Base-by-base conservation (phyloP, 805 yeast genomes). In the Zygosaccharomyces gambellarensis region DNA sequence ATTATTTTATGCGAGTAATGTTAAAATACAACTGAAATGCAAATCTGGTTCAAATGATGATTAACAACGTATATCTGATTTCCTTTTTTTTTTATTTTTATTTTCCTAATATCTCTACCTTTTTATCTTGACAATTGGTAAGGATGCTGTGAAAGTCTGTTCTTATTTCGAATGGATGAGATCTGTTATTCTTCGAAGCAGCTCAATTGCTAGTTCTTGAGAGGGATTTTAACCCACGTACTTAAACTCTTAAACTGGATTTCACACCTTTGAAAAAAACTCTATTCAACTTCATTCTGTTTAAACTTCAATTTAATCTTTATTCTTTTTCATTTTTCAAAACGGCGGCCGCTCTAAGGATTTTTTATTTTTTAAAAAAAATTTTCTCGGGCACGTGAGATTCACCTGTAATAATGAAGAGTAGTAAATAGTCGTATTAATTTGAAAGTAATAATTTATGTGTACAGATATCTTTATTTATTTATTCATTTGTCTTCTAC, bases 161-260 rank as follows among this genome's bases (percentile, higher is more conserved):
- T 32, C 19, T 32, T 14, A 14, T 32, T 17, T 14, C n/a, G 32
- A 11, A 32, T 8, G 17, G 9, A 14, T 12, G 21, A 12, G n/a
- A 8, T 17, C 36, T 32, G 36, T 32, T n/a, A 19, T 21, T 29
- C 25, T 41, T 41, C 43, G 14, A 30, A 29, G 45, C 45, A 29
- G 45, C 45, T n/a, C 45, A 28, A 21, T 41, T 34, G 12, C 45
- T 41, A 41, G n/a, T 29, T 32, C 9, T 14, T 32, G 21, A 32
- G 36, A 27, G 29, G 45, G 45, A 14, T 21, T 34, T 29, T 23
- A 31, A 41, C 45, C 45, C 45, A 41, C 45, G 28, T 25, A 21
- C 8, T 2, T n/a, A 19, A 14, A 30, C 12, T 9, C 27, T 40
- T 12, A 17, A 12, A 34, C 12, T 41, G 27, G 34, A 28, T 22